Base-by-base conservation (phyloP, 2,329 filamentous ascomycete species). In the Cryphonectria japonica region DNA sequence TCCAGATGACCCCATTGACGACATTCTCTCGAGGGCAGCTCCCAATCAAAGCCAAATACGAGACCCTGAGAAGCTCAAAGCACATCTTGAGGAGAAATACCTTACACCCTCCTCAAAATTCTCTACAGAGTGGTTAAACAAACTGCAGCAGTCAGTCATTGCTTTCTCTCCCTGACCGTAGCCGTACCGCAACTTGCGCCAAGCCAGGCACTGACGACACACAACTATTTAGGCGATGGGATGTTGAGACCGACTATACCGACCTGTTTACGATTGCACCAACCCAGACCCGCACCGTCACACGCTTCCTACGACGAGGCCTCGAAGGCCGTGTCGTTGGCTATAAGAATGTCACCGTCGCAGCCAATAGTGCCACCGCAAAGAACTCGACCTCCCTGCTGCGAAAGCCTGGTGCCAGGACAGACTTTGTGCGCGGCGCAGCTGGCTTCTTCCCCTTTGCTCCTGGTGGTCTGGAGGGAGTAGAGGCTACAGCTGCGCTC, bases 381-480 rank as follows among this genome's bases (percentile, higher is more conserved):
- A 99, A 98, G 82, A 97, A 97, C 78, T 98, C 94, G 2, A 98
- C 95, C 0, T 97, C 94, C 6, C 85, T 98, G 57, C 84, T 93
- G 22, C 89, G 96, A 62, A 97, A 97, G 78, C 95, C 95, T 3
- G 95, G 93, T 19, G 91, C 90, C 70, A 89, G 93, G 73, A 93
- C 93, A 41, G 95, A 98, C 66, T 97, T 98, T 80, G 95, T 98
- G 16, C 88, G 95, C 73, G 96, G 96, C 19, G 95, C 93, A 50
- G 94, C 95, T 9, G 95, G 95, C 0, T 98, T 97, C 83, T 97
- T 97, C 72, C 95, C 95, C 0, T 98, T 98, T 81, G 92, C 94
- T 0, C 95, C 95, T 0, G 95, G 95, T 69, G 96, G 96, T 1
- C 82, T 98, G 19, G 95, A 98, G 72, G 90, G 91, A 1, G 92